Evolutionary conservation across 1,284 basidiomycete genomes (phyloP).

Genomic region (Phellopilus nigrolimitatus): DNA sequence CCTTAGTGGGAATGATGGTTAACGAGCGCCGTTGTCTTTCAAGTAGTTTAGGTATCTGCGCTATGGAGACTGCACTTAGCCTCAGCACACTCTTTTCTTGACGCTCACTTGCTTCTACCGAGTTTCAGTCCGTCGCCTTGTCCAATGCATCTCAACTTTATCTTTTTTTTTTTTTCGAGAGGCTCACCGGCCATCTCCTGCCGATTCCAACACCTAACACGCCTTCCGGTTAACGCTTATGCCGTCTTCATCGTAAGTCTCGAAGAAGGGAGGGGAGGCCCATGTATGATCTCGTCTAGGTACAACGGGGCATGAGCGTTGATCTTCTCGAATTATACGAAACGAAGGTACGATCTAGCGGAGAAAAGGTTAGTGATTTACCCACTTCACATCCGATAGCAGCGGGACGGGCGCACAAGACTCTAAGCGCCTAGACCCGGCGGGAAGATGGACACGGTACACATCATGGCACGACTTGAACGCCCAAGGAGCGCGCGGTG

Average conservation of each 20-base stretch:
- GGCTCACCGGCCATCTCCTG: neutral
- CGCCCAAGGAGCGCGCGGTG: constrained; percentile 79
- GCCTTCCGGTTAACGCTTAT: neutral
- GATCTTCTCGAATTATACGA: neutral
- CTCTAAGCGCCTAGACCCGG: neutral
- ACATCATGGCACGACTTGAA: constrained; percentile 79
- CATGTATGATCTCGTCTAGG: neutral
- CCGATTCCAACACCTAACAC: neutral
- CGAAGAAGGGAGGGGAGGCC: neutral
- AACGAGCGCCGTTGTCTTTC: constrained; percentile 17
- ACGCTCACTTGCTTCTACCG: constrained; percentile 10
- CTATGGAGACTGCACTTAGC: constrained; percentile 21
- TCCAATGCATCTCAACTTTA: constrained; percentile 16
- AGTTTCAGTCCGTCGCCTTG: constrained; percentile 13
- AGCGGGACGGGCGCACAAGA: neutral
- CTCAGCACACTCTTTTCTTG: constrained; percentile 13
- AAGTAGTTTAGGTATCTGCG: constrained; percentile 14
- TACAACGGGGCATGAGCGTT: neutral
- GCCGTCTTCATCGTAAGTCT: neutral
- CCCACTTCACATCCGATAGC: neutral
- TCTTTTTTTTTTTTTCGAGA: constrained; percentile 14
- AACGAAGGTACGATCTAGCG: neutral
- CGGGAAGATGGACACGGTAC: neutral
- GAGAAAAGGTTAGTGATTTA: neutral
- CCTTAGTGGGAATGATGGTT: constrained; percentile 10